Base-by-base conservation (phyloP, 2,329 filamentous ascomycete species). In the Fusarium beomiforme region DNA sequence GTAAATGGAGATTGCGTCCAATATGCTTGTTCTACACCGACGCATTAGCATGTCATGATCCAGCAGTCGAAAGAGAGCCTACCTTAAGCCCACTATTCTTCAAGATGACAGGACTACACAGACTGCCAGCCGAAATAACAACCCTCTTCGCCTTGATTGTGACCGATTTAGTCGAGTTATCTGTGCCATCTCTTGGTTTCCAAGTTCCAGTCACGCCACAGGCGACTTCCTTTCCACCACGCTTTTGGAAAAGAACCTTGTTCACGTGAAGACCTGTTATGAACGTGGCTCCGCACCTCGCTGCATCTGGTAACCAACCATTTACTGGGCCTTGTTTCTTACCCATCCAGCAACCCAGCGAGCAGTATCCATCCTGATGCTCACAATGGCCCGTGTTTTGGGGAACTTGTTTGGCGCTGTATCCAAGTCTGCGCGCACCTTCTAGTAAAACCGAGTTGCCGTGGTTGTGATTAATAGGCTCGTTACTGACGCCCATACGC, bases 301-400 rank as follows among this genome's bases (percentile, higher is more conserved):
- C 56, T 6, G 56, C 56, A 59, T 59, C 56, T 19, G 56, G 46
- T 2, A 59, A 17, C 56, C 56, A 59, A 1, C 56, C 46, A 16
- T 59, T 59, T 1, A 59, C 46, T 5, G 56, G 46, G 1, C 56
- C 56, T 4, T 59, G 8, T 21, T 59, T 59, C 34, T 59, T 12
- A 1, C 56, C 56, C 34, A 8, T 42, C 56, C 56, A 59, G 8
- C 56, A 59, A 3, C 56, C 56, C 19, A 59, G 6, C 1, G 56
- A 31, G 7, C 56, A 59, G 23, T 59, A 33, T 13, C 56, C 56
- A 12, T 59, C 56, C 3, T 42, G 10, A 26, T 59, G 56, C 17
- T 54, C 46, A 1, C 26, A 7, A 33, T 41, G 26, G 3, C 46
- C 46, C 0, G 34, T 59, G 23, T 59, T 59, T 6, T 59, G 56